Conservation (phyloP, 345 rosid genomes). For the Acer yangbiense region DNA sequence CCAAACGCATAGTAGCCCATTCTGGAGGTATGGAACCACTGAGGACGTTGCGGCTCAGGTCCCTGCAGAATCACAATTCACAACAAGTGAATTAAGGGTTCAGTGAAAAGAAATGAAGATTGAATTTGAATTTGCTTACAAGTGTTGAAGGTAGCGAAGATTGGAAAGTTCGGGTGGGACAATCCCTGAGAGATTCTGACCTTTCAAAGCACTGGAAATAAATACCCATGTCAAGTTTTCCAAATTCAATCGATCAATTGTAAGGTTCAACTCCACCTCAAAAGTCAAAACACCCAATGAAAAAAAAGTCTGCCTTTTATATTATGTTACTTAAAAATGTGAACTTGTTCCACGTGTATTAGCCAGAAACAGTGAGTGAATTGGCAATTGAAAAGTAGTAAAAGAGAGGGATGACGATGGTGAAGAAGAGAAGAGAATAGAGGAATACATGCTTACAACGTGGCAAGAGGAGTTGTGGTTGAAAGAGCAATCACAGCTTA, state of each 20-base stretch:
- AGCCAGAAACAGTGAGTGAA: no score
- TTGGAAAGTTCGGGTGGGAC: conserved; percentile 76
- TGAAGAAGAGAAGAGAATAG: background rate
- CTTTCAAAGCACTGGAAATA: conserved; percentile 59
- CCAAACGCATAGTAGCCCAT: conserved; percentile 76
- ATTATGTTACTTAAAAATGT: no score
- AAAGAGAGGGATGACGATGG: background rate
- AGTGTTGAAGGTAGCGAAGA: conserved; percentile 58
- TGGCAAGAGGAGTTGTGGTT: conserved; percentile 59
- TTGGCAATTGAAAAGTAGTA: no score
- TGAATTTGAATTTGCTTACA: conserved; percentile 48
- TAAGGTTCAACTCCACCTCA: no score
- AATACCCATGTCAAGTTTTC: background rate
- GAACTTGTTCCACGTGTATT: background rate
- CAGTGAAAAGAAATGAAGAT: background rate
- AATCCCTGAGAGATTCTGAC: conserved; percentile 65
- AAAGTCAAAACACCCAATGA: no score
- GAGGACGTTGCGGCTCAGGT: conserved; percentile 75
- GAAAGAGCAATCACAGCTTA: conserved; percentile 60
- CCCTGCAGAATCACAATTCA: conserved; percentile 45
- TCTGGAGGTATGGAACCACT: conserved; percentile 74
- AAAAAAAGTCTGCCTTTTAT: no score
- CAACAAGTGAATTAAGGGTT: background rate
- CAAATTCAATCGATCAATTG: no score
- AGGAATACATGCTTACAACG: conserved; percentile 57